Conservation (phyloP, 805 yeast species). For the Metschnikowia chrysomelidarum region DNA sequence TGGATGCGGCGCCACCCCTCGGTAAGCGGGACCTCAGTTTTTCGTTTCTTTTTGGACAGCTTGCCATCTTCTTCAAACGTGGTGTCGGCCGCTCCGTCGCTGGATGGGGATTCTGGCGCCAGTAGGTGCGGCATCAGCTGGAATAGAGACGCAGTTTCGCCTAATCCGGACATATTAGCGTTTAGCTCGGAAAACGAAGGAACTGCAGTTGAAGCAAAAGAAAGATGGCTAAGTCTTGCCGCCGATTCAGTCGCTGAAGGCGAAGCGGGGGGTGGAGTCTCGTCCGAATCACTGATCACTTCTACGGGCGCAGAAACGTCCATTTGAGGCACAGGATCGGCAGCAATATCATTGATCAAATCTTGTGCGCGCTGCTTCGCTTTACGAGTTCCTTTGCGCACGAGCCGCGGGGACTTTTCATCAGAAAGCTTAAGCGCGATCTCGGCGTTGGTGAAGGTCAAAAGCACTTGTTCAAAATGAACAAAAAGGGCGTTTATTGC, state of each 20-base stretch:
- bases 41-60: constrained; percentile 5
- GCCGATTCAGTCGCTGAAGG: background rate
- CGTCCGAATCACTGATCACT: constrained; percentile 26
- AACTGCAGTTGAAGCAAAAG: too few species aligned
- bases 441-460: background rate
- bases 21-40: background rate
- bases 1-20: constrained; percentile 15
- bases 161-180: constrained; percentile 17
- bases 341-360: too few species aligned
- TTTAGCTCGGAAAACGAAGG: constrained; percentile 15
- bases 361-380: background rate
- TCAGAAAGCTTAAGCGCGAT: background rate
- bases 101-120: constrained; percentile 14
- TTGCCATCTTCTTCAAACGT: background rate
- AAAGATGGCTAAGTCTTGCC: background rate
- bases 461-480: constrained; percentile 3
- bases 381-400: too few species aligned
- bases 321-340: too few species aligned
- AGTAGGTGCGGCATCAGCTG: constrained; percentile 20
- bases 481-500: constrained; percentile 3
- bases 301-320: constrained; percentile 17
- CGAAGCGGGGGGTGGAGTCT: background rate
- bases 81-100: constrained; percentile 12
- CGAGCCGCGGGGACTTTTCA: too few species aligned
- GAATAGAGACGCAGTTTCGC: constrained; percentile 20